Evolutionary conservation across 192 early-diverging fungal species (phyloP), one percentile per base, ranked within the genome.

Genomic region (Linnemannia schmuckeri): DNA sequence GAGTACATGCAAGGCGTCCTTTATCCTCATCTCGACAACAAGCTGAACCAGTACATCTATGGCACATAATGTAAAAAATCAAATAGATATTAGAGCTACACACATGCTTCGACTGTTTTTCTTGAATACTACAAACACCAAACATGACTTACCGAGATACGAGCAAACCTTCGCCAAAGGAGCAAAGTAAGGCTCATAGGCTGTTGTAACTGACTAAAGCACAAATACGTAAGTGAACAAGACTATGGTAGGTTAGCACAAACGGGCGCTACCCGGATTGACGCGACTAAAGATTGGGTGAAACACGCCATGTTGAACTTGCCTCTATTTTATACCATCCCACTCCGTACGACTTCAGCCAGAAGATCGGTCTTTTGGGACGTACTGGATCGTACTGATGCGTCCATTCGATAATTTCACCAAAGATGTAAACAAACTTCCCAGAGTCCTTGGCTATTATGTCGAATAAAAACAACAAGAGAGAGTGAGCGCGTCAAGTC

Each of bases 261-360:
- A 22, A 2, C 9, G 13, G n/a, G 37, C 4, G 37, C 24, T n/a
- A 37, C 70, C 37, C 7, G 41, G 1, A 42, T 17, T 7, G 2
- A 72, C 22, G 13, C 40, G 35, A 70, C 20, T 52, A 10, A 57
- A 6, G n/a, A 27, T 27, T 24, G 55, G 6, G 22, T n/a, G 55
- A 9, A 27, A 27, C 55, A 27, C 22, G 55, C 7, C 10, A 27
- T 33, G 3, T 15, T 9, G 61, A 40, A 72, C 76, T 63, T 57
- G 79, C 82, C 82, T 84, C 47, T 27, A 84, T 75, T 54, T 79
- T 44, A 52, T 84, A 84, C 82, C 82, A 84, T 37, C 82, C 78
- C 6, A 84, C 73, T 12, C 78, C 61, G 1, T 79, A 41, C 0
- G 82, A 84, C 38, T 76, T 37, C 0, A 84, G 13, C 82, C 82